Conservation (phyloP, 768 basidiomycete genomes). For the Phlegmacium glaucopus region DNA sequence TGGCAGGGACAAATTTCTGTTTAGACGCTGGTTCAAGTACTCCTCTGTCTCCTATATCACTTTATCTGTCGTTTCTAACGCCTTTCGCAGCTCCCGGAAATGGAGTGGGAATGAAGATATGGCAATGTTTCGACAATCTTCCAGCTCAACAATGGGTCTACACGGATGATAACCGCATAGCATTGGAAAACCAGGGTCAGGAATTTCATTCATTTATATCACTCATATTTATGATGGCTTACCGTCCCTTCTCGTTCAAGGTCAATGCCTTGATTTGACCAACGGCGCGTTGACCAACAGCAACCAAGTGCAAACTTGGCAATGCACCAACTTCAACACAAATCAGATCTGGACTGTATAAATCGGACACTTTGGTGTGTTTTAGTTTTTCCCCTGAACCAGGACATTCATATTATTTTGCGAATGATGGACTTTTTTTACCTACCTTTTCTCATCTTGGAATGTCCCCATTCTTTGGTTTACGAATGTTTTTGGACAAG, state of each 20-base stretch:
- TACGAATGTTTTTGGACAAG: no score
- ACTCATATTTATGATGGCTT: background rate
- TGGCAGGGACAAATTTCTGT: constrained; percentile 27
- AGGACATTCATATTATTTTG: no score
- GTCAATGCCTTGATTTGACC: constrained; percentile 27
- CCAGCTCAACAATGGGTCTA: constrained; percentile 33
- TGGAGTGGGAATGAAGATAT: constrained; percentile 30
- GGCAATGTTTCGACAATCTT: constrained; percentile 31
- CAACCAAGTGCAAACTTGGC: constrained; percentile 30
- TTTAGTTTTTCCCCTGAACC: no score
- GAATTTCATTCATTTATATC: background rate
- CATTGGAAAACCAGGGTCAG: constrained; percentile 21
- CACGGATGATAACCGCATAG: constrained; percentile 25
- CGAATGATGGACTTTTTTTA: no score
- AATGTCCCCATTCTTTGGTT: no score
- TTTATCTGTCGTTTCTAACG: background rate
- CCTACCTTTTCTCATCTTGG: no score
- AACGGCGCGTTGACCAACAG: constrained; percentile 24
- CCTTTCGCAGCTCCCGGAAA: constrained; percentile 24
- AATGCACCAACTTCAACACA: constrained; percentile 24
- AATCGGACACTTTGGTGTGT: background rate
- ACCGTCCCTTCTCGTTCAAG: no score
- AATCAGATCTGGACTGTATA: constrained; percentile 26
- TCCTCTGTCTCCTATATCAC: background rate
- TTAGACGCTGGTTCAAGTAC: constrained; percentile 32